These are phyloP conservation scores for Hypoxylon crocopeplum DNA, from an alignment of 495 filamentous ascomycete species.

Conservation along the genomic window DNA sequence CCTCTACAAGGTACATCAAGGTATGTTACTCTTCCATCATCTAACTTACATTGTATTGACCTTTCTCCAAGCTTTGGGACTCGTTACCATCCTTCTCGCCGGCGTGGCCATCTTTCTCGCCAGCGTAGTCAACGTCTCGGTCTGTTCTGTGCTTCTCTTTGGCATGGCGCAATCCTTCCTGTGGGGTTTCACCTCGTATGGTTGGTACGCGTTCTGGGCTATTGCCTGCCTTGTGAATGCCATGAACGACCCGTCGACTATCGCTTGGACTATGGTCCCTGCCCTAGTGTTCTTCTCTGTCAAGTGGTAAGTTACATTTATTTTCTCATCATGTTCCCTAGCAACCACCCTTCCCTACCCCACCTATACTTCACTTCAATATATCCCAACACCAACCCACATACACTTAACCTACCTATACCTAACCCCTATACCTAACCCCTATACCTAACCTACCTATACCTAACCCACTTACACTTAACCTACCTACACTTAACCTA, in stretches of 20 bases:
- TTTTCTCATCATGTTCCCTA: not conserved
- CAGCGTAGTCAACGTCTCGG: not conserved
- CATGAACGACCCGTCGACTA: not conserved
- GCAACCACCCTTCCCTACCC: not conserved
- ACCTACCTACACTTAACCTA: too few relatives aligned
- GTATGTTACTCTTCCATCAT: too few relatives aligned
- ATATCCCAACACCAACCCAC: not conserved
- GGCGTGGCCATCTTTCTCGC: not conserved
- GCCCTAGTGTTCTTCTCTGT: not conserved
- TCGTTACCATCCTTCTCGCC: too few relatives aligned
- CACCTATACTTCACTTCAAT: not conserved
- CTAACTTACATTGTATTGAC: too few relatives aligned
- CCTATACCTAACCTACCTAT: too few relatives aligned
- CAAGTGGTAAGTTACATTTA: conserved; percentile 12
- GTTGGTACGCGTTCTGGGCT: conserved; percentile 14
- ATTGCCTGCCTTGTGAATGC: not conserved
- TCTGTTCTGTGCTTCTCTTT: not conserved
- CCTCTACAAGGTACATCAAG: too few relatives aligned
- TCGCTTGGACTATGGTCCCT: not conserved
- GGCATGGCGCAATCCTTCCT: conserved; percentile 7
- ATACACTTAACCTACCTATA: not conserved
- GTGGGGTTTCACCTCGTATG: conserved; percentile 2
- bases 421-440: not conserved
- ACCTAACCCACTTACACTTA: too few relatives aligned
- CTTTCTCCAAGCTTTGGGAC: too few relatives aligned